Conservation (phyloP, 1,284 basidiomycete genomes). For the Ganoderma meredithae region DNA sequence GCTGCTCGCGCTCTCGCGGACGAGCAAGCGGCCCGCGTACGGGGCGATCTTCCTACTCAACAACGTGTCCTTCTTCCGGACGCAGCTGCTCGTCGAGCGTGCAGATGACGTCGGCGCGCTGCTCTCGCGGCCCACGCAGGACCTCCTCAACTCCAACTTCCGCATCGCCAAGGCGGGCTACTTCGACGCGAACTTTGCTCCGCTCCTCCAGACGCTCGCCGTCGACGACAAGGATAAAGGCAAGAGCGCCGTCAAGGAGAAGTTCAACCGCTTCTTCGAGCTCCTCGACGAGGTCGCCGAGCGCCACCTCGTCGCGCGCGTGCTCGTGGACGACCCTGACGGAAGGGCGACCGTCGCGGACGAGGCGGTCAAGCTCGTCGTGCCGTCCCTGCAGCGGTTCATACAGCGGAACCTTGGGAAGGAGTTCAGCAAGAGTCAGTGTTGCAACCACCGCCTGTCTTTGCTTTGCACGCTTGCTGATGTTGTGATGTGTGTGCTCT, state of each 20-base stretch:
- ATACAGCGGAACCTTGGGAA: constrained; percentile 77
- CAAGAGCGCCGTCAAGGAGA: constrained; percentile 76
- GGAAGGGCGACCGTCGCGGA: constrained; percentile 65
- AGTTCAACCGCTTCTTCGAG: constrained; percentile 81
- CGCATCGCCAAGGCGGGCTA: constrained; percentile 82
- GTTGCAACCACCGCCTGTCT: background rate
- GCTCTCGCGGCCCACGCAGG: constrained; percentile 66
- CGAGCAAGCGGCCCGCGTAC: constrained; percentile 69
- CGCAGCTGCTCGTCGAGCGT: constrained; percentile 59
- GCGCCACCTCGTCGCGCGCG: constrained; percentile 68
- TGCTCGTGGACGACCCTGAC: constrained; percentile 75
- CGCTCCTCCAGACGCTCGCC: constrained; percentile 72
- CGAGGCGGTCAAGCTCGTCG: constrained; percentile 77
- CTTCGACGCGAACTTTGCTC: constrained; percentile 81
- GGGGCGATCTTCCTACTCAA: constrained; percentile 81
- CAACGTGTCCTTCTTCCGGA: constrained; percentile 74
- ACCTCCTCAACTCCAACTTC: constrained; percentile 69
- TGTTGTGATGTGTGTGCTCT: background rate
- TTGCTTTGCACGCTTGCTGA: constrained; percentile 14
- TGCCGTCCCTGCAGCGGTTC: constrained; percentile 76
- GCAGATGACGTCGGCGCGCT: constrained; percentile 54
- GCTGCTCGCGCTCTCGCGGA: constrained; percentile 66
- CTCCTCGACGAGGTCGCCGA: constrained; percentile 79
- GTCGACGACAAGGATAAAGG: constrained; percentile 72
- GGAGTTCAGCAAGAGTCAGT: constrained; percentile 84